Base-by-base conservation (phyloP, 768 basidiomycete species). In the Wakefieldia striispora region DNA sequence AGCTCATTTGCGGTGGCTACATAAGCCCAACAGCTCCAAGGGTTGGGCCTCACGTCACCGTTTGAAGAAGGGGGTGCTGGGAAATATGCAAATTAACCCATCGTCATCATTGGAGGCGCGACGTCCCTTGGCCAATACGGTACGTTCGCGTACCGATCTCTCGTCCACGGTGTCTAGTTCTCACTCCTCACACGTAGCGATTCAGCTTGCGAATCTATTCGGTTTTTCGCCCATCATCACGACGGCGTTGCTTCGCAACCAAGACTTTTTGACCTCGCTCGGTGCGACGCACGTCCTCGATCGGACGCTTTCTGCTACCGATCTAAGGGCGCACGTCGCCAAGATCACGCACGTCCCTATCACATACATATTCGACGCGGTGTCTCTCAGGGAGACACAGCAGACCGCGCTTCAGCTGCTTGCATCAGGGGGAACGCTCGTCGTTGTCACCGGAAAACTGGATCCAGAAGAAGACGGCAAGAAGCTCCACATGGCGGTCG, bases 281-380 rank as follows among this genome's bases (percentile, higher is more conserved):
- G 73, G 74, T 16, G 72, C 71, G 34, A 72, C 72, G 1, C 62
- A 69, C 40, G 58, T 73, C 24, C 47, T 75, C 21, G 69, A 68
- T 58, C 58, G 65, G n/a, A 50, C 58, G 36, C 53, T 68, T 17
- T 23, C 66, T 3, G 20, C 40, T 2, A 1, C 24, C 8, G 35
- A 37, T 14, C n/a, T 62, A 16, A 46, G 34, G 20, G 47, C 49
- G 10, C 47, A 43, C 5, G 33, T 62, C 29, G 44, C 49, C 0
- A 31, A 45, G 16, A 50, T 52, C 43, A 54, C 45, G 14, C 5
- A 20, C 6, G n/a, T 5, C 11, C 51, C 52, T 20, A 38, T 63
- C 13, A 21, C 27, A 5, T 53, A 49, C 36, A 40, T 48, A 13
- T 63, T 63, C 14, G 73, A 72, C 39, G 61, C 70, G 1, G 57